Conservation (phyloP, 2,329 filamentous ascomycete genomes). For the Clonostachys byssicola region DNA sequence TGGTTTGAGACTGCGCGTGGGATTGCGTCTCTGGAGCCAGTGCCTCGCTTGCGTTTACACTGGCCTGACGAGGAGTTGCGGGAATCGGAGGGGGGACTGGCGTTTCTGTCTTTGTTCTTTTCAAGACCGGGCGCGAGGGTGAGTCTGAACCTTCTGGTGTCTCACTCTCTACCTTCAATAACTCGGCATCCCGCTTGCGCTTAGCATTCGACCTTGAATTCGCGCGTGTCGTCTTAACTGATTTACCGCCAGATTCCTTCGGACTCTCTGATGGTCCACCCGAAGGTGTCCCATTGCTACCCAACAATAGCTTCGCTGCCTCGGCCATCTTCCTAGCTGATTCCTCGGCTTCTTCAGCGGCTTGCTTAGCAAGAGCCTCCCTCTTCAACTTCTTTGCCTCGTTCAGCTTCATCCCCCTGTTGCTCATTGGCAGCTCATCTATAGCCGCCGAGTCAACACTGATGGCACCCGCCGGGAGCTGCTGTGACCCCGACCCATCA, state of each 20-base stretch:
- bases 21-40: not conserved
- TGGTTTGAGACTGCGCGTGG: not conserved
- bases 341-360: constrained; percentile 58
- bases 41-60: not conserved
- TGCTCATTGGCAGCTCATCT: constrained; percentile 62
- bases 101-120: constrained; percentile 54
- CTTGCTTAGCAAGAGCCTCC: constrained; percentile 57
- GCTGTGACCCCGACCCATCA: constrained; percentile 43
- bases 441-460: constrained; percentile 50
- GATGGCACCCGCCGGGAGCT: constrained; percentile 56
- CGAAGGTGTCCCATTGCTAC: constrained; percentile 12
- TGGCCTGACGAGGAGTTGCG: not conserved
- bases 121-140: constrained; percentile 31
- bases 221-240: constrained; percentile 8
- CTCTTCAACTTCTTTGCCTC: constrained; percentile 73
- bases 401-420: constrained; percentile 74
- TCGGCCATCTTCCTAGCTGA: constrained; percentile 49
- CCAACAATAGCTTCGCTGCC: constrained; percentile 39
- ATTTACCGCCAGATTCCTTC: not conserved
- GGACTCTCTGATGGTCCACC: not conserved
- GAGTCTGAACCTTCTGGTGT: constrained; percentile 17
- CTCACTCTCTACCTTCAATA: constrained; percentile 17
- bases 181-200: constrained; percentile 37
- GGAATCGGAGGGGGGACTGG: constrained; percentile 43
- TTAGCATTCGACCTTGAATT: constrained; percentile 29